These are phyloP conservation scores for Penium margaritaceum DNA, from an alignment of 139 green algal species.

Conservation along the genomic window DNA sequence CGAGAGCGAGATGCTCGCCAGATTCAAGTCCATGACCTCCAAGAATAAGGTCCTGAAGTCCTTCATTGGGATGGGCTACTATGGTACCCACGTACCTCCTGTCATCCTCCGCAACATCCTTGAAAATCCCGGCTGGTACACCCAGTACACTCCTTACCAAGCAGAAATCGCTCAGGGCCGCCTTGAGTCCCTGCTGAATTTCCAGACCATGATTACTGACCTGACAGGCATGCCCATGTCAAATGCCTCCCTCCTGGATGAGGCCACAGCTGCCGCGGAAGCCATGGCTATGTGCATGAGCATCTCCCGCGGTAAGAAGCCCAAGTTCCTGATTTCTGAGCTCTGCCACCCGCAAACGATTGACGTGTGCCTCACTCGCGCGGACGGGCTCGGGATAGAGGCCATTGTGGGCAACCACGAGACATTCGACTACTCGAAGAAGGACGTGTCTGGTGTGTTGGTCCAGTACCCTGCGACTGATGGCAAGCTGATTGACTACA, in stretches of 20 bases:
- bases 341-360: slow-evolving; percentile 97
- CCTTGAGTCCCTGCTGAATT: slow-evolving; percentile 96
- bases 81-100: slow-evolving; percentile 76
- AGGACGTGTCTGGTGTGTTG: slow-evolving; percentile 87
- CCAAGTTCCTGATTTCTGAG: slow-evolving; percentile 71
- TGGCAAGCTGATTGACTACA: slow-evolving; percentile 79
- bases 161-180: slow-evolving; percentile 59
- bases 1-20: slow-evolving; percentile 75
- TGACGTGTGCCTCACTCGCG: slow-evolving; percentile 78
- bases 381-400: slow-evolving; percentile 81
- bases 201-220: slow-evolving; percentile 94
- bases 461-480: slow-evolving; percentile 93
- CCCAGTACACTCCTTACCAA: slow-evolving; percentile 98
- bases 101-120: slow-evolving; percentile 95
- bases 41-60: slow-evolving; percentile 93
- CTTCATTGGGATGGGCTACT: slow-evolving; percentile 95
- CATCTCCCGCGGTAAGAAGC: slow-evolving; percentile 85
- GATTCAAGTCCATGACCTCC: slow-evolving; percentile 72
- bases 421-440: slow-evolving; percentile 54
- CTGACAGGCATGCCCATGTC: slow-evolving; percentile 80
- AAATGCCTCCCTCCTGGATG: slow-evolving; percentile 91
- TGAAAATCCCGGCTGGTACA: slow-evolving; percentile 99
- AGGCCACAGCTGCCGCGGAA: slow-evolving; percentile 92
- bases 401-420: slow-evolving; percentile 60
- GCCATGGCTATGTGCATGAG: slow-evolving; percentile 96